Conservation (phyloP, 371 early-diverging fungal genomes). For the Rhizopus stolonifer region DNA sequence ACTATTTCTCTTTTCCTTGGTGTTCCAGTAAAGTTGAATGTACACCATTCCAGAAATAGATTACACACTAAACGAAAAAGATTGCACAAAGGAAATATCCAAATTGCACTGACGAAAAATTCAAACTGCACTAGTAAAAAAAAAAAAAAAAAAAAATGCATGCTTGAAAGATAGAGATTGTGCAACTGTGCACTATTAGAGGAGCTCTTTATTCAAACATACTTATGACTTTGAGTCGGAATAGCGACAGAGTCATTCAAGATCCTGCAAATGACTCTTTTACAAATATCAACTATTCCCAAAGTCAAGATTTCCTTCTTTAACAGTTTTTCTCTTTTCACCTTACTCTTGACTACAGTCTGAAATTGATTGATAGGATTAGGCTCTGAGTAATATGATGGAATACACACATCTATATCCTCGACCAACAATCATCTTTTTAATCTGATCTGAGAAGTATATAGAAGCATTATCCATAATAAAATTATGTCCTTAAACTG, state of each 20-base stretch:
- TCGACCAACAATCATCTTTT: not conserved
- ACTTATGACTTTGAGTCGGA: slow-evolving; percentile 3
- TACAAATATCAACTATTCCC: slow-evolving; percentile 7
- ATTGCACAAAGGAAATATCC: slow-evolving; percentile 1
- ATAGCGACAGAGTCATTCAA: slow-evolving; percentile 5
- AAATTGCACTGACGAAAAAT: not conserved
- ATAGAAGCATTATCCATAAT: slow-evolving; percentile 11
- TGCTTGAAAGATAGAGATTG: slow-evolving; percentile 4
- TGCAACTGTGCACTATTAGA: slow-evolving; percentile 7
- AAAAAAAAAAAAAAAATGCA: too few species aligned
- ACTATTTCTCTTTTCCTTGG: too few species aligned
- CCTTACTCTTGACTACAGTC: slow-evolving; percentile 10
- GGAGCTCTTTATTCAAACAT: slow-evolving; percentile 5
- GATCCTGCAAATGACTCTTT: slow-evolving; percentile 2
- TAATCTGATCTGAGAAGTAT: not conserved
- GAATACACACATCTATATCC: slow-evolving; percentile 11
- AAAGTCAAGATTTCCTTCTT: slow-evolving; percentile 1
- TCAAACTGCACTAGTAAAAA: not conserved
- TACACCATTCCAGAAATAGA: slow-evolving; percentile 4
- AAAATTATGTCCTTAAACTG: slow-evolving; percentile 6
- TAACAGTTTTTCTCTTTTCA: slow-evolving; percentile 1
- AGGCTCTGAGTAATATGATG: slow-evolving; percentile 9
- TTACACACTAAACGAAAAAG: not conserved
- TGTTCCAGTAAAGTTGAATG: too few species aligned
- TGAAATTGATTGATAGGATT: slow-evolving; percentile 12